These are phyloP conservation scores for Poa pratensis DNA, from an alignment of 176 grass and related monocot species.

Conservation along the genomic window DNA sequence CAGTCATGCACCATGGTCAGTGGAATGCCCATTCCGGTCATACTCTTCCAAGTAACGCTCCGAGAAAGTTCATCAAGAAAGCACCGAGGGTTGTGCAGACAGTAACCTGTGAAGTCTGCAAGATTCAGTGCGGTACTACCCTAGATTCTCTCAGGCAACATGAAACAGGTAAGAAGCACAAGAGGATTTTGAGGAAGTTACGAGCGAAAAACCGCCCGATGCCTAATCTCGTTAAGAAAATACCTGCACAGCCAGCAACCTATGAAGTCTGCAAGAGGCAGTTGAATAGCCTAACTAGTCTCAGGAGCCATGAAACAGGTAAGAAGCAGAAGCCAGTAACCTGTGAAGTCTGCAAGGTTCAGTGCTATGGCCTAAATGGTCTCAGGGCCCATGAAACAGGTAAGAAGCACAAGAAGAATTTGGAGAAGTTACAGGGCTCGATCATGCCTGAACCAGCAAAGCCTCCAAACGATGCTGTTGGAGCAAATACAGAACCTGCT, in stretches of 20 bases:
- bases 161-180: conserved; percentile 80
- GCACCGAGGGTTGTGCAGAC: conserved; percentile 48
- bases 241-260: too few relatives aligned
- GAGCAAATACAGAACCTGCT: conserved; percentile 23
- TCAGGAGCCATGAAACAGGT: too few relatives aligned
- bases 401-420: conserved; percentile 81
- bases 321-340: too few relatives aligned
- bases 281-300: too few relatives aligned
- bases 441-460: conserved; percentile 51
- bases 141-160: conserved; percentile 58
- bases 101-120: conserved; percentile 69
- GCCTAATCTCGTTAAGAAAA: conserved; percentile 53
- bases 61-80: conserved; percentile 45
- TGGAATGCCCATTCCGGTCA: conserved; percentile 51
- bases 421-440: conserved; percentile 70
- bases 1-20: conserved; percentile 36
- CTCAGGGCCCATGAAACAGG: conserved; percentile 27
- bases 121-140: conserved; percentile 64
- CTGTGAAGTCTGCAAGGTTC: conserved; percentile 58
- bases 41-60: conserved; percentile 41
- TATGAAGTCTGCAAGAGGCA: too few relatives aligned
- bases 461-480: conserved; percentile 9
- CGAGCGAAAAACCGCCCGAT: conserved; percentile 64
- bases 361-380: background rate
- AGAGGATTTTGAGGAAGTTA: conserved; percentile 75